A percentile compares a stretch with the other conserved stretches of the same genome.
Evolutionary conservation across 2,329 filamentous ascomycete genomes (phyloP).

Genomic region (Phialophora expanda): DNA sequence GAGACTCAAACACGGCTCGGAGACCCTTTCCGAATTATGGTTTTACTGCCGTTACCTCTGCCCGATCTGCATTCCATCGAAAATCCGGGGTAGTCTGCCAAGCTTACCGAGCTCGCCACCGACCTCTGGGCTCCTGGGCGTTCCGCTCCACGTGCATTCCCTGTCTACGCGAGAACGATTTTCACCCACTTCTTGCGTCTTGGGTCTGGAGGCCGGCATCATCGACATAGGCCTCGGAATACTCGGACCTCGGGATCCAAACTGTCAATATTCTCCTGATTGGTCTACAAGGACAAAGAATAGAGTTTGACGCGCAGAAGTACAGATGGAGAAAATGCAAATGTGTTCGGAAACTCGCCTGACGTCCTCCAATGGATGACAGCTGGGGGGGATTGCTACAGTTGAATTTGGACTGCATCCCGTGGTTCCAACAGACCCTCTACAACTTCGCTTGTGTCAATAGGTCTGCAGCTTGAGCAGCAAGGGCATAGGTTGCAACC

Average conservation of each 20-base stretch:
- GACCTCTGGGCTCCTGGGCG: background rate
- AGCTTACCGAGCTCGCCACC: slow-evolving; percentile 1
- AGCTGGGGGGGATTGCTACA: background rate
- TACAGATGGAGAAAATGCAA: background rate
- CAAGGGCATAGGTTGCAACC: slow-evolving; percentile 49
- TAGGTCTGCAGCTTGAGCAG: slow-evolving; percentile 48
- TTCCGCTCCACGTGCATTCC: background rate
- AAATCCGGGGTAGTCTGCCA: slow-evolving; percentile 4
- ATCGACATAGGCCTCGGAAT: background rate
- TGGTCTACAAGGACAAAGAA: background rate
- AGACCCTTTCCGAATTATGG: background rate
- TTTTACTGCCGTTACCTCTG: background rate
- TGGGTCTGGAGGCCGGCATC: background rate
- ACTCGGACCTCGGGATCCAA: background rate
- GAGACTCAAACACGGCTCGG: background rate
- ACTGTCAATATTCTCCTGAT: background rate
- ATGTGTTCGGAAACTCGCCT: background rate
- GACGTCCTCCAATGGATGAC: background rate
- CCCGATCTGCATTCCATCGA: background rate
- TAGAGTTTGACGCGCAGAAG: background rate
- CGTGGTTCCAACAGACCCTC: background rate
- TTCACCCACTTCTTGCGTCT: background rate
- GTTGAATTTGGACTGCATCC: background rate
- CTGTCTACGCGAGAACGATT: background rate
- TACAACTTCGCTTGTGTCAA: slow-evolving; percentile 12